Evolutionary conservation across 306 rosid species (phyloP).

Genomic region (Ormosia emarginata): DNA sequence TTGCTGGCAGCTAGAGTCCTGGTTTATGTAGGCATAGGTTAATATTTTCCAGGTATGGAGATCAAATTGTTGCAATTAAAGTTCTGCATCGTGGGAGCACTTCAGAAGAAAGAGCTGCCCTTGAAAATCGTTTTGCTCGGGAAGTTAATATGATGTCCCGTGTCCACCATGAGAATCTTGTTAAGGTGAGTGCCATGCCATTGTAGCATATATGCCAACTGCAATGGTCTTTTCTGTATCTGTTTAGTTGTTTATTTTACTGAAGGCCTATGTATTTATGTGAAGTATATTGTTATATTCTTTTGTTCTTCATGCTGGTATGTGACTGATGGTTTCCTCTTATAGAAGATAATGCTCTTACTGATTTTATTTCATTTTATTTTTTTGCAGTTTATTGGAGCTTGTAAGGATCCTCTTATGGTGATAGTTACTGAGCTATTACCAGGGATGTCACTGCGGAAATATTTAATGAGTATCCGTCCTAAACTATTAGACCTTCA

Average conservation of each 20-base stretch:
- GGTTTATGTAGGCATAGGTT: constrained; percentile 33
- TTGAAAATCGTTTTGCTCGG: constrained; percentile 85
- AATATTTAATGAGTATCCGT: constrained; percentile 65
- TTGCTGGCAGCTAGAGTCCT: constrained; percentile 24
- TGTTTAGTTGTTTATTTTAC: not conserved
- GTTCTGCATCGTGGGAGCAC: constrained; percentile 87
- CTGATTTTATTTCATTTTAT: not conserved
- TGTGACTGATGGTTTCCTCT: constrained; percentile 9
- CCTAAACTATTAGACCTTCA: constrained; percentile 61
- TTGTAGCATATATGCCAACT: not conserved
- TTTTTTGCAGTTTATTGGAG: constrained; percentile 83
- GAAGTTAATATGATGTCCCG: constrained; percentile 98
- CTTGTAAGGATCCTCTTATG: constrained; percentile 96
- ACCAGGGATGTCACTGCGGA: constrained; percentile 96
- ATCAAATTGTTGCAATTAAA: constrained; percentile 82
- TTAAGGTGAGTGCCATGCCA: constrained; percentile 57
- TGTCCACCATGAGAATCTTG: constrained; percentile 91
- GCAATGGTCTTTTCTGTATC: not conserved
- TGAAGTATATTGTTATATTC: not conserved
- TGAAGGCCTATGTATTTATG: not conserved
- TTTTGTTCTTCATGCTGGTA: not conserved
- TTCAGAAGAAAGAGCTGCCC: constrained; percentile 68
- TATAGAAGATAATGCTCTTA: constrained; percentile 14
- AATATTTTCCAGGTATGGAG: constrained; percentile 66
- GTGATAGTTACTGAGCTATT: constrained; percentile 94